phyloP scores from a whole-genome alignment of 805 yeast genomes.

The Hermanozyma aechmeae region DNA sequence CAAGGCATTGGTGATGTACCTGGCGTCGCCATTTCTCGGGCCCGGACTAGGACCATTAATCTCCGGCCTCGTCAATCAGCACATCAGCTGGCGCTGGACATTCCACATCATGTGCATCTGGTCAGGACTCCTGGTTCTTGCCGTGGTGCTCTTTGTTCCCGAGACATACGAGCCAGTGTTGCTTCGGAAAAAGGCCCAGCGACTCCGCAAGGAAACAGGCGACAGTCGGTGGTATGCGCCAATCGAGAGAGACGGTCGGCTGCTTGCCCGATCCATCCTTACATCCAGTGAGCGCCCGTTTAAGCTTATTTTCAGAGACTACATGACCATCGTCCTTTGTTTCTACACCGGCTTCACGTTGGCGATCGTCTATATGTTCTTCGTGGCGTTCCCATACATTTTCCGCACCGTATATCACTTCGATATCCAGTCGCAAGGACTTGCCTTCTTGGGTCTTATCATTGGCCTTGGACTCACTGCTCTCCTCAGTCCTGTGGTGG shows the following conservation, averaged over 20 bases:
- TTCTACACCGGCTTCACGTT: slow-evolving; percentile 10
- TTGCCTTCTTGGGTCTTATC: slow-evolving; percentile 7
- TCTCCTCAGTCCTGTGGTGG: slow-evolving; percentile 3
- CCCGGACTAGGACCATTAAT: slow-evolving; percentile 22
- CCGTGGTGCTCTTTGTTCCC: slow-evolving; percentile 16
- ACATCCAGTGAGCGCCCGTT: slow-evolving; percentile 16
- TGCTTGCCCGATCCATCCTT: no score
- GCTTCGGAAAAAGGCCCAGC: slow-evolving; percentile 14
- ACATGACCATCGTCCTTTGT: slow-evolving; percentile 20
- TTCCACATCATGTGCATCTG: slow-evolving; percentile 18
- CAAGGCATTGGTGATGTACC: slow-evolving; percentile 16
- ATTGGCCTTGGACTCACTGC: slow-evolving; percentile 5
- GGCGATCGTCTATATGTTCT: slow-evolving; percentile 9
- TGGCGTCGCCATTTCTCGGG: slow-evolving; percentile 20
- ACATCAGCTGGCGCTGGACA: slow-evolving; percentile 15
- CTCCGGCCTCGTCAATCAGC: slow-evolving; percentile 16
- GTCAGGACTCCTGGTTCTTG: slow-evolving; percentile 10
- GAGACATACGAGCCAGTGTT: slow-evolving; percentile 21
- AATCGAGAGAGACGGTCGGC: slow-evolving; percentile 27
- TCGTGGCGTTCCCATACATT: slow-evolving; percentile 9
- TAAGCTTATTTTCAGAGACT: slow-evolving; percentile 15
- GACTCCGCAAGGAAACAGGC: slow-evolving; percentile 24
- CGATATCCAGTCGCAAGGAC: slow-evolving; percentile 4
- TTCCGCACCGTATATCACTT: slow-evolving; percentile 6
- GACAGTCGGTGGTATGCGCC: slow-evolving; percentile 31